Evolutionary conservation across 1,284 basidiomycete species (phyloP).

Genomic region (Vanrija pseudolonga): DNA sequence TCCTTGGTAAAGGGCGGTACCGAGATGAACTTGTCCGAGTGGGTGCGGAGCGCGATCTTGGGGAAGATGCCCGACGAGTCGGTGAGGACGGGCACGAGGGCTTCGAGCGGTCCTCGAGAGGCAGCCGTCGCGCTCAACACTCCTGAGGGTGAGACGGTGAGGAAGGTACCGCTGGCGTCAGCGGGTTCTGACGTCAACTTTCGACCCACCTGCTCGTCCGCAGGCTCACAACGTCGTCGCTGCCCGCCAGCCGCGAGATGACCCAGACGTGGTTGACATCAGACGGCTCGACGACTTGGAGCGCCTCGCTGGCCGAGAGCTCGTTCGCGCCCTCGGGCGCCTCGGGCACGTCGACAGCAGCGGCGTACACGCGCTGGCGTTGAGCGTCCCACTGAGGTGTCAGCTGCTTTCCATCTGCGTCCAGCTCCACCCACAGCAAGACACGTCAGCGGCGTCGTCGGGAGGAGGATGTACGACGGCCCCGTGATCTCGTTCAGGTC

Average conservation of each 20-base stretch:
- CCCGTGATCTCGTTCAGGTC: slow-evolving; percentile 47
- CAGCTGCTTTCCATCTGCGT: neutral
- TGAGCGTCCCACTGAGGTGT: slow-evolving; percentile 40
- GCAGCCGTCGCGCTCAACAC: slow-evolving; percentile 41
- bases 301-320: slow-evolving; percentile 35
- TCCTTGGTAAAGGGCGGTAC: slow-evolving; percentile 15
- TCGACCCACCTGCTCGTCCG: slow-evolving; percentile 43
- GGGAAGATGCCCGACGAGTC: slow-evolving; percentile 28
- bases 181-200: neutral
- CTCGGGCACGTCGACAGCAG: slow-evolving; percentile 43
- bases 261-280: slow-evolving; percentile 55
- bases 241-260: slow-evolving; percentile 52
- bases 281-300: slow-evolving; percentile 45
- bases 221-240: slow-evolving; percentile 50
- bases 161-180: slow-evolving; percentile 42
- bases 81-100: slow-evolving; percentile 33
- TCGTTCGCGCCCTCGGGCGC: slow-evolving; percentile 46
- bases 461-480: slow-evolving; percentile 49
- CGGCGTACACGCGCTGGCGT: slow-evolving; percentile 44
- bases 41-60: slow-evolving; percentile 25
- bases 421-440: slow-evolving; percentile 35
- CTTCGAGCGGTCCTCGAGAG: slow-evolving; percentile 48
- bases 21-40: slow-evolving; percentile 39
- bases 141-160: slow-evolving; percentile 45
- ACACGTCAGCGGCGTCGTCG: slow-evolving; percentile 40